Conservation (phyloP, 1,284 basidiomycete species). For the Tausonia pullulans region DNA sequence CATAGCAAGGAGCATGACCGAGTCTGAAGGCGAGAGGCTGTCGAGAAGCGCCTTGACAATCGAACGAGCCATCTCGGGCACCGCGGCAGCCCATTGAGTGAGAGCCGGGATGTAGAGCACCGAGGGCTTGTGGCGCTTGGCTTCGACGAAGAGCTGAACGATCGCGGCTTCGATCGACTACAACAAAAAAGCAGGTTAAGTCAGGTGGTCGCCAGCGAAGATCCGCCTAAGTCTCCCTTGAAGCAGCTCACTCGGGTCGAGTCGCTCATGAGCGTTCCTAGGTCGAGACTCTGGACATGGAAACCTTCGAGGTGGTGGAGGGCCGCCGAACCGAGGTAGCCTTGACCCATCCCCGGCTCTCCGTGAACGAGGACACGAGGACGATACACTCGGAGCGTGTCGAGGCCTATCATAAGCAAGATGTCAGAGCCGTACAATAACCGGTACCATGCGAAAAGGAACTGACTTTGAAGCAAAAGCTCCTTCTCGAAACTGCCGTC, state of each 20-base stretch:
- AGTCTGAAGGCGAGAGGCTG: conserved; percentile 78
- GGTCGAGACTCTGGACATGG: conserved; percentile 85
- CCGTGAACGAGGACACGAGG: conserved; percentile 83
- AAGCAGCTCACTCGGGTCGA: conserved; percentile 60
- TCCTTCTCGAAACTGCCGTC: conserved; percentile 68
- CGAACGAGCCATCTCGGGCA: conserved; percentile 71
- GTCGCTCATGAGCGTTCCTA: conserved; percentile 80
- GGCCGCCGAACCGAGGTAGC: conserved; percentile 76
- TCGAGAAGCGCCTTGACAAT: conserved; percentile 87
- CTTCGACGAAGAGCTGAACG: conserved; percentile 94
- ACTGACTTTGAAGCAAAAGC: conserved; percentile 71
- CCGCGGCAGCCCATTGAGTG: conserved; percentile 69
- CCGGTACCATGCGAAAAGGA: background rate
- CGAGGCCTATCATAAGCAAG: conserved; percentile 53
- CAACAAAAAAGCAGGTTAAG: background rate
- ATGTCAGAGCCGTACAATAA: background rate
- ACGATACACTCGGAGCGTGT: conserved; percentile 78
- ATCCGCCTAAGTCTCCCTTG: background rate
- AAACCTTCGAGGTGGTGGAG: conserved; percentile 92
- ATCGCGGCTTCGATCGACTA: conserved; percentile 85
- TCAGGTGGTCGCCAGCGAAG: background rate
- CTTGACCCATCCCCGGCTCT: conserved; percentile 75
- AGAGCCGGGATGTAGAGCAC: conserved; percentile 91
- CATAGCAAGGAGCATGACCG: conserved; percentile 78
- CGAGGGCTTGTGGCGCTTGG: conserved; percentile 92